Evolutionary conservation across 2,329 filamentous ascomycete genomes (phyloP), one percentile per base, ranked within the genome.

Genomic region (Microdochium trichocladiopsis): DNA sequence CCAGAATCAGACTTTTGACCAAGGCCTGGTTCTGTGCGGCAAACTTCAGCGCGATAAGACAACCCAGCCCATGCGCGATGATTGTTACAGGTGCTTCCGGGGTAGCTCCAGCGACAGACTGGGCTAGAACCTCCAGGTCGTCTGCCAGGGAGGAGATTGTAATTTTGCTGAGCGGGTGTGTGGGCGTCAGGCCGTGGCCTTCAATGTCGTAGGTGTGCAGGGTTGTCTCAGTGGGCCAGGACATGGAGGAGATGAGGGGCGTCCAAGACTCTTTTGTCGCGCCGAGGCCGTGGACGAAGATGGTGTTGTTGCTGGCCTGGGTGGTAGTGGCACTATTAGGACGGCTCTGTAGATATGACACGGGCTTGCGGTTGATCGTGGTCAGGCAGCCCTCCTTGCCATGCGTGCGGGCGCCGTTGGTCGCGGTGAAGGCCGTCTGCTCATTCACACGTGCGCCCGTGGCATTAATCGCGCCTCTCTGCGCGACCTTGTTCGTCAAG

Each of bases 221-320:
- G 1, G 58, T 65, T 2, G 61, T 57, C 12, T 62, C n/a, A n/a
- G n/a, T 55, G 4, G 56, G 52, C 10, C 71, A 63, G 2, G 52
- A 57, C 1, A 75, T 56, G 2, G 60, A 56, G 1, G 65, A 55
- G 24, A 78, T 65, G 6, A 82, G 59, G 0, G 79, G 76, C 0
- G 60, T 63, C 60, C 69, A 82, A 57, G 66, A 74, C 3, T 72
- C 68, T 2, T 66, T 65, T 1, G 69, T 74, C 2, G 71, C 74
- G 3, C 78, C 78, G 1, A 83, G 67, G 5, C 79, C 79, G 55
- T 82, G 79, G n/a, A 83, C 63, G 55, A 82, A 81, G 23, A 81
- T 62, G 1, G 69, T 58, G 2, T 61, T 51, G 1, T 49, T 41
- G n/a, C n/a, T n/a, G n/a, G n/a, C n/a, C 12, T 56, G 61, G 14